A percentile compares a stretch with the other conserved stretches of the same genome.
These are phyloP conservation scores for Heimioporus sp. DNA, from an alignment of 768 basidiomycete genomes.

Conservation along the genomic window DNA sequence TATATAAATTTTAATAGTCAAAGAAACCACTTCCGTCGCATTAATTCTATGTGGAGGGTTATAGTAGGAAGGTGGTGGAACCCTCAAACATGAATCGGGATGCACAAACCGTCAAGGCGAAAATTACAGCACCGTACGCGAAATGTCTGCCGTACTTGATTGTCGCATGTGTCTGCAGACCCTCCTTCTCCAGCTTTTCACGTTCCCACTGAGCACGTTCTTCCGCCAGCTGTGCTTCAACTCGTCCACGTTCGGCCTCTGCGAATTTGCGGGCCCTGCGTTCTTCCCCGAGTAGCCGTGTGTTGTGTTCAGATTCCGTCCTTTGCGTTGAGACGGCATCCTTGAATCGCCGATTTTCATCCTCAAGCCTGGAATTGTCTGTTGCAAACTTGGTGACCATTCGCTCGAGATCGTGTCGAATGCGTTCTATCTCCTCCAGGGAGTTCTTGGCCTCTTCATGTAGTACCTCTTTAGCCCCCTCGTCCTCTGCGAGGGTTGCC, in stretches of 20 bases:
- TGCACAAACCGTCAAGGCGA: conserved; percentile 8
- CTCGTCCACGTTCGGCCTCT: conserved; percentile 11
- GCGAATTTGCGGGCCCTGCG: conserved; percentile 16
- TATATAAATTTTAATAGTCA: conserved; percentile 6
- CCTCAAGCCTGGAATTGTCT: conserved; percentile 31
- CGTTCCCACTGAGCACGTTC: conserved; percentile 11
- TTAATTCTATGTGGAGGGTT: neutral
- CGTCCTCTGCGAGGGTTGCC: conserved; percentile 38
- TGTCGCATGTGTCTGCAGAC: neutral
- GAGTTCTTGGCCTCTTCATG: conserved; percentile 39
- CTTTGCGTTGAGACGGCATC: conserved; percentile 8
- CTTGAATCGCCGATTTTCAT: conserved; percentile 18
- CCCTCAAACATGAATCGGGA: conserved; percentile 14
- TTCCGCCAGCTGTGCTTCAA: conserved; percentile 16
- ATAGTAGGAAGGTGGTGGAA: neutral
- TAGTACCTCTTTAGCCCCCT: conserved; percentile 37
- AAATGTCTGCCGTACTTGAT: conserved; percentile 10
- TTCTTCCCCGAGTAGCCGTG: conserved; percentile 20
- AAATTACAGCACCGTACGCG: conserved; percentile 12
- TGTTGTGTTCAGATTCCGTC: conserved; percentile 10
- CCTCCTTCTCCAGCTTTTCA: neutral
- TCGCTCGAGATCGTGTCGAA: conserved; percentile 40
- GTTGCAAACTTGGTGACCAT: conserved; percentile 35
- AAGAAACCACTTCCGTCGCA: neutral
- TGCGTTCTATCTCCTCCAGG: conserved; percentile 38